Evolutionary conservation across 2,329 filamentous ascomycete species (phyloP), one percentile per base, ranked within the genome.

Genomic region (Fusarium nygamai): DNA sequence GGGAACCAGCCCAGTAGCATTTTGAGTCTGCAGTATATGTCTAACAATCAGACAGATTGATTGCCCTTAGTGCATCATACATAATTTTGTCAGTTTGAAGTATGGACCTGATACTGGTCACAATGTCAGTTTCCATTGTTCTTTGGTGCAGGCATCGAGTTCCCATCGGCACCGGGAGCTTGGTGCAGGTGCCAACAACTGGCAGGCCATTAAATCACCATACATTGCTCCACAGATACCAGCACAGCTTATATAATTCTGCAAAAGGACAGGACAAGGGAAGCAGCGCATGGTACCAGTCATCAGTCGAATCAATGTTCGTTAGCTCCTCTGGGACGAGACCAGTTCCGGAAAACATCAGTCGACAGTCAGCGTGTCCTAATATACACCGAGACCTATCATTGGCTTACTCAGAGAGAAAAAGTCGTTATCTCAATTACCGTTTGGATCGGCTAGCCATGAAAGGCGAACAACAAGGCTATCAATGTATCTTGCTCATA

Each of bases 181-280:
- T 44, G 10, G 16, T 19, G 10, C 3, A 24, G 17, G 8, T n/a
- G 7, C 13, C 19, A 5, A 9, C 3, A 4, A 11, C n/a, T 24
- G 16, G 3, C n/a, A 19, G 7, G n/a, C 43, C 7, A 24, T 0
- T 5, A 1, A 16, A 8, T 5, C 22, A 43, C 22, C 8, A 43
- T 16, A 22, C 8, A 0, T 8, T 24, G 16, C 0, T 24, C n/a
- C n/a, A 13, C 3, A 16, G 10, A 11, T n/a, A 44, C 6, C 17
- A 19, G 0, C 3, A 7, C 4, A 27, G n/a, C 10, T 24, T 0
- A 13, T 11, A 0, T 24, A 24, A 19, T 44, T 6, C 43, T 44
- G 4, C 43, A 11, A 12, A 24, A 19, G 9, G 16, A 44, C 17
- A 12, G 14, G n/a, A 19, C 5, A 24, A 24, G 17, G 11, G 43